Conservation (phyloP, 345 rosid species). For the Cardamine chenopodiifolia region DNA sequence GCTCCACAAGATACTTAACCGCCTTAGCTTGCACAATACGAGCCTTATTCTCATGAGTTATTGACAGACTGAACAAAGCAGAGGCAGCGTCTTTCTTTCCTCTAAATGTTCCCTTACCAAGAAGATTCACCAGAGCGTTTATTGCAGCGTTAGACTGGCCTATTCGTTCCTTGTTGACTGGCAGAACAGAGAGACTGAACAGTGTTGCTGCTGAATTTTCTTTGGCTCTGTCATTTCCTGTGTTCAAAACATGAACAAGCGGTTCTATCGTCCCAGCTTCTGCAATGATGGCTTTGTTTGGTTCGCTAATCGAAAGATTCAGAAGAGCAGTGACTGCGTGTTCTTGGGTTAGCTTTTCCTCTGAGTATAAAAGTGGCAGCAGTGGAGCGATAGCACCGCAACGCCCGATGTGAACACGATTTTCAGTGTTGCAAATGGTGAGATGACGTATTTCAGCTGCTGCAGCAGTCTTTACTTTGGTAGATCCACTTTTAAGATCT, state of each 20-base stretch:
- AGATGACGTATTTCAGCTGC: conserved; percentile 86
- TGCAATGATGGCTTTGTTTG: conserved; percentile 72
- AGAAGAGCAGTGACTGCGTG: conserved; percentile 87
- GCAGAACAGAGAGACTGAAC: conserved; percentile 78
- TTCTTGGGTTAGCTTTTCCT: conserved; percentile 71
- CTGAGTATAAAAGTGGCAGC: conserved; percentile 70
- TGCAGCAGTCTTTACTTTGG: conserved; percentile 57
- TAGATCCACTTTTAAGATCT: conserved; percentile 63
- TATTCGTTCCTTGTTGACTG: conserved; percentile 71
- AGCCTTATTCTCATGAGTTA: conserved; percentile 89
- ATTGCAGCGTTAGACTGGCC: conserved; percentile 83
- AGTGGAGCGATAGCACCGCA: conserved; percentile 70
- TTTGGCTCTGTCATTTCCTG: conserved; percentile 80
- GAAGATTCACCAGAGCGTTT: conserved; percentile 75
- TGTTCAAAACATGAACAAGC: conserved; percentile 70
- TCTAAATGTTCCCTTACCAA: conserved; percentile 74
- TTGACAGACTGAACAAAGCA: conserved; percentile 89
- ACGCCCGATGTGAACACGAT: conserved; percentile 67
- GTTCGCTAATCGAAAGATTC: conserved; percentile 83
- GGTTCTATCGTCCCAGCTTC: conserved; percentile 78
- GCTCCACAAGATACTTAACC: conserved; percentile 71
- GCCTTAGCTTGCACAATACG: conserved; percentile 96
- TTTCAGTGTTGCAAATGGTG: conserved; percentile 67
- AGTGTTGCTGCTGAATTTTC: conserved; percentile 91
- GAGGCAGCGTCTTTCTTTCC: conserved; percentile 95